Base-by-base conservation (phyloP, 2,329 filamentous ascomycete species). In the Ceratocystis ficicola region DNA sequence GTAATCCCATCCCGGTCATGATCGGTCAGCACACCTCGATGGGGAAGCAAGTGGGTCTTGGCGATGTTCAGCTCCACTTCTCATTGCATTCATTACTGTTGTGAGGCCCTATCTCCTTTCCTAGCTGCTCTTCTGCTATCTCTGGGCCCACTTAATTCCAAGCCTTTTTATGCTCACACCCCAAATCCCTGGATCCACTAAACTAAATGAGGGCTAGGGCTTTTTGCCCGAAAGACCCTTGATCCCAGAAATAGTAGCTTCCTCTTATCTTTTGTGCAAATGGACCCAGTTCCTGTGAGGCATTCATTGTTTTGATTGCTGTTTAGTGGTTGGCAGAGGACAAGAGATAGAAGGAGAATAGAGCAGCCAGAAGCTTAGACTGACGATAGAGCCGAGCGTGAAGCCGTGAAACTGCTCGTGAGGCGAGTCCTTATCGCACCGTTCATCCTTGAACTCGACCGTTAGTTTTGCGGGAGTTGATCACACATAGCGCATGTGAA, bases 401-500 rank as follows among this genome's bases (percentile, higher is more conserved):
- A 59, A 59, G 28, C 28, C 36, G 55, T 36, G 55, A 32, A 59
- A 59, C 55, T 32, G 55, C 0, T 17, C 25, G 25, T 59, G 55
- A 59, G 55, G 17, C 8, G 28, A 8, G 17, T 5, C 55, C 55
- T 36, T 59, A 59, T 59, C 55, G 55, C 55, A 59, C 30, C 28
- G 55, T 59, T 30, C 55, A 30, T 59, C 55, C 55, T 59, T 32
- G 28, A 59, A 36, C 55, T 59, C 55, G 55, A 59, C 55, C 55
- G 55, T 10, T 41, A 5, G 36, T 30, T 59, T 59, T 52, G 48
- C 48, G 48, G 48, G 48, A 52, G 48, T 52, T 52, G 48, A 15
- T 52, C 22, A 25, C 20, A 22, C 36, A 41, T 41, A 41, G 36
- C 36, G 36, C 12, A 25, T 52, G 48, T 28, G 48, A 25, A 15